Evolutionary conservation across 257 asterid genomes (phyloP).

Genomic region (Fraxinus cuspidata): DNA sequence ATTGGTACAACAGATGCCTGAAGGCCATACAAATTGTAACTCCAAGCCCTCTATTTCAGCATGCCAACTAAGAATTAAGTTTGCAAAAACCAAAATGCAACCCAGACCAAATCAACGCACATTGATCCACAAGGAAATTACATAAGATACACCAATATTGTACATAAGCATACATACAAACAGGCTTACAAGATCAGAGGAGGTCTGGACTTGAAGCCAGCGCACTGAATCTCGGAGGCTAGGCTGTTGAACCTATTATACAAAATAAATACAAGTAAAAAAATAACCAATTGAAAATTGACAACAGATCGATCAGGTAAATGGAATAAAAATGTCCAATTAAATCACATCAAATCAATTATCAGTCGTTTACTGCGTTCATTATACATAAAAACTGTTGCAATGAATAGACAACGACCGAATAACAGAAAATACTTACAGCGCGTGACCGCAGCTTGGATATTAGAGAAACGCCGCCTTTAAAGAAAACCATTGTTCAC

Average conservation of each 20-base stretch:
- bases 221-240: conserved; percentile 65
- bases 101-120: not conserved
- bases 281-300: not conserved
- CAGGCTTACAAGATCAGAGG: conserved; percentile 60
- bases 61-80: not conserved
- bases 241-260: conserved; percentile 60
- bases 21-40: not conserved
- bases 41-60: not conserved
- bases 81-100: not conserved
- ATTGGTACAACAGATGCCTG: not conserved
- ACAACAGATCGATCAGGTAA: not conserved
- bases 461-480: conserved; percentile 34
- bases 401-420: not conserved
- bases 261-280: not conserved
- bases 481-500: conserved; percentile 40
- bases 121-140: not conserved
- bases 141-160: not conserved
- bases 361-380: not conserved
- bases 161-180: not conserved
- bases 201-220: conserved; percentile 87
- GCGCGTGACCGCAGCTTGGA: conserved; percentile 51
- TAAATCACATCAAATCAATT: not conserved
- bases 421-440: conserved; percentile 25
- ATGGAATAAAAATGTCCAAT: not conserved
- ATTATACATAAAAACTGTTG: not conserved